These are phyloP conservation scores for Echinosophora koreensis DNA, from an alignment of 306 rosid species.

Conservation along the genomic window DNA sequence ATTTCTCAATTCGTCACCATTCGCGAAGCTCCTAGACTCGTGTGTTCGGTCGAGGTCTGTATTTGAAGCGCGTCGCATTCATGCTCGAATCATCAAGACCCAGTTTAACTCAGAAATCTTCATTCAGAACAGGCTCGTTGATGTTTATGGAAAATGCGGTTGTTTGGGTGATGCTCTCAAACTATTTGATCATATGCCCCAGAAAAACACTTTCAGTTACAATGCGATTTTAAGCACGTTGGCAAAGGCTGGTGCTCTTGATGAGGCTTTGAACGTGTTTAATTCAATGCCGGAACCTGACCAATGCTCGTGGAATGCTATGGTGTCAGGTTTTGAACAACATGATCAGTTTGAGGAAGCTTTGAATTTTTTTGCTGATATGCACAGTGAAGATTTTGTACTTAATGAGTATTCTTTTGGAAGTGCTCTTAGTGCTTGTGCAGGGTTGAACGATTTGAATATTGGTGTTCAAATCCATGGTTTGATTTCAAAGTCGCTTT, in stretches of 20 bases:
- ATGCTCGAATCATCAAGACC: constrained; percentile 57
- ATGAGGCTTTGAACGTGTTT: constrained; percentile 60
- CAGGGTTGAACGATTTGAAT: constrained; percentile 57
- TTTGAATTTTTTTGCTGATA: constrained; percentile 51
- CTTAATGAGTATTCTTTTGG: constrained; percentile 63
- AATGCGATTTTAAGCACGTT: constrained; percentile 54
- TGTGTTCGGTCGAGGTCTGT: constrained; percentile 52
- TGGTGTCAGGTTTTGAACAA: constrained; percentile 59
- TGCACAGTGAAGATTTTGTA: constrained; percentile 59
- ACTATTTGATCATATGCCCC: constrained; percentile 58
- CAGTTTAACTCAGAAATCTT: constrained; percentile 56
- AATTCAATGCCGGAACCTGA: constrained; percentile 56
- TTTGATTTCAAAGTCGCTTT: constrained; percentile 51
- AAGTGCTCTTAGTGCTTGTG: constrained; percentile 65
- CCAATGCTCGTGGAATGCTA: constrained; percentile 71
- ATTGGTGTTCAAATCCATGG: constrained; percentile 64
- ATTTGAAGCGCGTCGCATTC: constrained; percentile 45
- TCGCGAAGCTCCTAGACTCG: constrained; percentile 57
- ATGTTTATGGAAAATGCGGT: constrained; percentile 56
- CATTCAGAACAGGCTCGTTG: constrained; percentile 59
- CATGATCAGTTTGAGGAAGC: constrained; percentile 56
- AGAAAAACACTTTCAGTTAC: constrained; percentile 58
- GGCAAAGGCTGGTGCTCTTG: constrained; percentile 49
- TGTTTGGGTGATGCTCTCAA: constrained; percentile 50
- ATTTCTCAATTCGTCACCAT: constrained; percentile 53